Evolutionary conservation across 225 moss, liverwort and hornwort genomes (phyloP), one percentile per base, ranked within the genome.

Genomic region (Neckera pumila): DNA sequence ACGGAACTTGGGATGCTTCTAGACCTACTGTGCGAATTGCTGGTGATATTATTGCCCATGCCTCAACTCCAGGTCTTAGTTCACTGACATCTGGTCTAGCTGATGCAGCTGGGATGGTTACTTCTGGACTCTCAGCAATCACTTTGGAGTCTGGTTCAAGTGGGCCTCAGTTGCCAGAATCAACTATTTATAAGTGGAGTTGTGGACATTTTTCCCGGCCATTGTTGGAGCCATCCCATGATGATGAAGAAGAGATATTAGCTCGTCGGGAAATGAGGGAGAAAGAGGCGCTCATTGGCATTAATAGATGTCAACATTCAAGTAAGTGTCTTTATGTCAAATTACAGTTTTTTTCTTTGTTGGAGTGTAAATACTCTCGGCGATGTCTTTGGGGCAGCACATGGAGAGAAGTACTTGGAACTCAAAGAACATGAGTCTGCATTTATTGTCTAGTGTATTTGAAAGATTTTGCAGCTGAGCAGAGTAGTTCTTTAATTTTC

Each of bases 121-220:
- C 95, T 59, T 82, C 93, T 89, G 96, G 94, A 71, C 86, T 96
- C 62, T 94, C 97, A 61, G 93, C 96, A 65, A 91, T 96, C 61
- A 96, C 92, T 84, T 62, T 95, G 86, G 99, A 97, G 89, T 87
- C 92, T 62, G 84, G 92, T 79, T 78, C 84, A 87, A 92, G 92
- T 88, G 89, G 91, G 53, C 79, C 92, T 85, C 86, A 76, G 79
- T 88, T 94, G 85, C 94, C 94, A 22, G 89, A 91, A 72, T 99
- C 99, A 86, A 94, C 94, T 71, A 92, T 97, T 92, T 99, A 99
- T 90, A 94, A 90, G 71, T 99, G 99, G 99, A 99, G 99, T 90
- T 97, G 96, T 93, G 96, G 94, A 77, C 99, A 99, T 87, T 97
- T 97, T 88, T 96, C 96, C 73, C 96, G 98, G 79, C 97, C 98